phyloP scores from a whole-genome alignment of 768 basidiomycete species.

The Amanita exitialis region DNA sequence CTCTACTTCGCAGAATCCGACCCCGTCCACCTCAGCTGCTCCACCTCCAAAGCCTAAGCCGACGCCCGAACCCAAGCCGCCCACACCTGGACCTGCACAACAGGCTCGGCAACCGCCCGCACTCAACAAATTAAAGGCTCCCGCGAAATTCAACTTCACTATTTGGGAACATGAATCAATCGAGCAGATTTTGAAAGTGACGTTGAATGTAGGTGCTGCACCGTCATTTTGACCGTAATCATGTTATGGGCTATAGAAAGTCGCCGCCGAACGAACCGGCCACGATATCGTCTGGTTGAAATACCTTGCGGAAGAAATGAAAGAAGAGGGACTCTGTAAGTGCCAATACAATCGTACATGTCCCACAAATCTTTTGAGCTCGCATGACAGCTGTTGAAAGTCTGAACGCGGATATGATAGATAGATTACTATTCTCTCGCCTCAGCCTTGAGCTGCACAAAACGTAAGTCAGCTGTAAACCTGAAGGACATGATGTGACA shows the following conservation, averaged over 20 bases:
- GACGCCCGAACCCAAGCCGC: constrained; percentile 23
- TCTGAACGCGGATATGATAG: constrained; percentile 50
- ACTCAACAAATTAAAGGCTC: constrained; percentile 40
- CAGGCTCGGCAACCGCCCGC: constrained; percentile 21
- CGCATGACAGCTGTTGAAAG: constrained; percentile 24
- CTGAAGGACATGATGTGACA: constrained; percentile 1
- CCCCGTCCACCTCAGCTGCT: constrained; percentile 26
- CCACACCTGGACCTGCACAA: constrained; percentile 12
- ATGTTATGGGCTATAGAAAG: constrained; percentile 10
- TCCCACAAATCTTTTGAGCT: constrained; percentile 7
- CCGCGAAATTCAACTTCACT: constrained; percentile 39
- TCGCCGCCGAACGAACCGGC: constrained; percentile 39
- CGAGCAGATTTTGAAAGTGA: constrained; percentile 61
- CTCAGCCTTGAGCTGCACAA: constrained; percentile 69
- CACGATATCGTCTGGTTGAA: constrained; percentile 83
- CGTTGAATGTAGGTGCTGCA: constrained; percentile 54
- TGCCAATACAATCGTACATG: constrained; percentile 3
- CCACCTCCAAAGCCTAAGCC: constrained; percentile 28
- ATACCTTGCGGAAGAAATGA: constrained; percentile 56
- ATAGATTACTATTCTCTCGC: constrained; percentile 75
- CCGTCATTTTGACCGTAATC: neutral
- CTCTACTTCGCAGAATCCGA: constrained; percentile 18
- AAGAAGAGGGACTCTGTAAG: constrained; percentile 45
- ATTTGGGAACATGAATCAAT: constrained; percentile 73
- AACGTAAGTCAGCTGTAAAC: constrained; percentile 33